phyloP scores from a whole-genome alignment of 2,329 filamentous ascomycete species.

The Aspergillus pseudonomiae region DNA sequence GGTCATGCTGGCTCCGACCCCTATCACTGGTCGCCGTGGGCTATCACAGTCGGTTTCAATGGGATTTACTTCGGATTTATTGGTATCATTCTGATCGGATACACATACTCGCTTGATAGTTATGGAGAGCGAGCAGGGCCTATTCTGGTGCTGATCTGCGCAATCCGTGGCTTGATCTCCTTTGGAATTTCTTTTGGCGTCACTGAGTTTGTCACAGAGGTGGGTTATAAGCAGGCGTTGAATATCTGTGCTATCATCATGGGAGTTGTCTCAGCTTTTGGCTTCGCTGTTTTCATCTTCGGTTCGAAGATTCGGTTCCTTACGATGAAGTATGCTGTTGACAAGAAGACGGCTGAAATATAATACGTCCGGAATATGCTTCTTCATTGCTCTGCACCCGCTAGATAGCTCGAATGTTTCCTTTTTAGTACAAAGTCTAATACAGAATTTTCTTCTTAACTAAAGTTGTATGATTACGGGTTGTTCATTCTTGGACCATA shows the following conservation, averaged over 20 bases:
- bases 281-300: neutral
- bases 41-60: neutral
- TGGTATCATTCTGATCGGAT: neutral
- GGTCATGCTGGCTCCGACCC: neutral
- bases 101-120: neutral
- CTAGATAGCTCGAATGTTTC: neutral
- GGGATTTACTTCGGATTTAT: neutral
- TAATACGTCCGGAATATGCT: neutral
- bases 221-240: neutral
- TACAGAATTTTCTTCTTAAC: too few species aligned
- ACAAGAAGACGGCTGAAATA: neutral
- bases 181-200: neutral
- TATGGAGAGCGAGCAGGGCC: neutral
- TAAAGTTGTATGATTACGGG: too few species aligned
- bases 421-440: neutral
- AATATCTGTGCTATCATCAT: neutral
- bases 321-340: neutral
- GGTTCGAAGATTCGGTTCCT: neutral
- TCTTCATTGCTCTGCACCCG: too few species aligned
- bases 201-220: neutral
- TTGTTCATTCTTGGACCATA: too few species aligned
- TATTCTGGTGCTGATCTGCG: neutral
- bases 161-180: neutral
- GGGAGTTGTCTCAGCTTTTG: neutral
- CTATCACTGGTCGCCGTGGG: neutral